Percentiles rank a stretch among this genome's conserved stretches.
Evolutionary conservation across 192 early-diverging fungal species (phyloP).

Genomic region (Umbelopsis vinacea): DNA sequence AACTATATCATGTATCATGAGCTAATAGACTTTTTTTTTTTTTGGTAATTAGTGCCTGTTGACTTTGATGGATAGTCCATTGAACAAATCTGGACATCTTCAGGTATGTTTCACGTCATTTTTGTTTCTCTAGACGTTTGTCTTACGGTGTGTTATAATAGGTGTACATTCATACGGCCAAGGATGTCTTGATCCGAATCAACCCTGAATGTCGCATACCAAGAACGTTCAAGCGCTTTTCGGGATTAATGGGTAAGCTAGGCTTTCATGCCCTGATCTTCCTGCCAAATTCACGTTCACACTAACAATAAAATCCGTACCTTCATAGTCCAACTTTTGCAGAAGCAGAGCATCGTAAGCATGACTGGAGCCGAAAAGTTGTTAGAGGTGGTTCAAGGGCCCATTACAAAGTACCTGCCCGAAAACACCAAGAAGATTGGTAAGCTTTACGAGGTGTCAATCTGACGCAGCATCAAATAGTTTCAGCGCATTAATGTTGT

Average conservation of each 20-base stretch:
- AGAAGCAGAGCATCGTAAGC: conserved; percentile 93
- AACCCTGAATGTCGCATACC: conserved; percentile 97
- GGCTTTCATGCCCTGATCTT: too few relatives aligned
- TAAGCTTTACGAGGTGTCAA: conserved; percentile 39
- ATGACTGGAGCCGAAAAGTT: conserved; percentile 79
- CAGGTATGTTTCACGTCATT: conserved; percentile 49
- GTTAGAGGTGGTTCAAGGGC: conserved; percentile 94
- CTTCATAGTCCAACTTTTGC: conserved; percentile 86
- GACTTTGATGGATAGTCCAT: conserved; percentile 92
- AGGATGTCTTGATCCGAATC: conserved; percentile 93
- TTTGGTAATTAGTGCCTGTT: conserved; percentile 73
- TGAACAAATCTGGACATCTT: conserved; percentile 96
- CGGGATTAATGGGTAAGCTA: conserved; percentile 88
- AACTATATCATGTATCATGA: neutral
- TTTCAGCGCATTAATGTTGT: neutral
- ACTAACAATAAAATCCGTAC: too few relatives aligned
- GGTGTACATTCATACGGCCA: conserved; percentile 94
- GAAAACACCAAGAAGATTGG: conserved; percentile 80
- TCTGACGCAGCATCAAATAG: too few relatives aligned
- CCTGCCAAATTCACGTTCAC: too few relatives aligned
- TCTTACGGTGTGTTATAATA: neutral
- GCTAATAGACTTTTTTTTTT: neutral
- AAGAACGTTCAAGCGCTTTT: conserved; percentile 97
- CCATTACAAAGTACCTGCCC: conserved; percentile 92
- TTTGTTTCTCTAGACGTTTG: neutral